These are phyloP conservation scores for Saccharomycopsis lassenensis DNA, from an alignment of 805 yeast genomes.

Conservation along the genomic window DNA sequence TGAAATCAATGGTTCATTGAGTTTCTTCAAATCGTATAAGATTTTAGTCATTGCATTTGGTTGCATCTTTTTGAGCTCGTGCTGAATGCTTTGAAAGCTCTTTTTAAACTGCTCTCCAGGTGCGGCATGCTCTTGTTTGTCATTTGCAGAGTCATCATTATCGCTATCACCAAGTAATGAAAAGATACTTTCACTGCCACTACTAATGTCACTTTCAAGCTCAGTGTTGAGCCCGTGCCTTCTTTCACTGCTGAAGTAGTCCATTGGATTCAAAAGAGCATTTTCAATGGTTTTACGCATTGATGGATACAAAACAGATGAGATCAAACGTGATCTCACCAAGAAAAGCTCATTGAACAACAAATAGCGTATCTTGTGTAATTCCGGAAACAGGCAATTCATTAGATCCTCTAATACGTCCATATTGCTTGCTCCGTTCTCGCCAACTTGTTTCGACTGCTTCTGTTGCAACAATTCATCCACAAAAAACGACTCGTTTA, in stretches of 20 bases:
- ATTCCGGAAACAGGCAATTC: constrained; percentile 3
- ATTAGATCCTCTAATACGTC: neutral
- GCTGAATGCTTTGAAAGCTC: constrained; percentile 1
- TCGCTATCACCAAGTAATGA: neutral
- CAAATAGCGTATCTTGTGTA: neutral
- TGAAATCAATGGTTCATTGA: constrained; percentile 39
- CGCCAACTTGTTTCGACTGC: neutral
- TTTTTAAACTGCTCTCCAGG: no score
- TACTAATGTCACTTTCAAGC: no score
- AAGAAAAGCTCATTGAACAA: constrained; percentile 7
- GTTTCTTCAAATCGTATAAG: constrained; percentile 24
- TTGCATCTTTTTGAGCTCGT: no score
- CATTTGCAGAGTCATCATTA: neutral
- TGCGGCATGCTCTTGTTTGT: neutral
- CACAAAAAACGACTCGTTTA: constrained; percentile 3
- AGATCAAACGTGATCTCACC: neutral
- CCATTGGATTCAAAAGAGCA: constrained; percentile 5
- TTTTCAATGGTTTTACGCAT: constrained; percentile 9
- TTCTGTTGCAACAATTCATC: constrained; percentile 1
- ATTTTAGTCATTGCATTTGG: no score
- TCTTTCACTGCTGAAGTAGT: constrained; percentile 3
- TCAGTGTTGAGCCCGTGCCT: no score
- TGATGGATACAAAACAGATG: constrained; percentile 6
- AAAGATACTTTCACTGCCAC: no score
- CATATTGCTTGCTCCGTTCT: neutral